Evolutionary conservation across 2,329 filamentous ascomycete genomes (phyloP).

Genomic region (Cercospora beticola): DNA sequence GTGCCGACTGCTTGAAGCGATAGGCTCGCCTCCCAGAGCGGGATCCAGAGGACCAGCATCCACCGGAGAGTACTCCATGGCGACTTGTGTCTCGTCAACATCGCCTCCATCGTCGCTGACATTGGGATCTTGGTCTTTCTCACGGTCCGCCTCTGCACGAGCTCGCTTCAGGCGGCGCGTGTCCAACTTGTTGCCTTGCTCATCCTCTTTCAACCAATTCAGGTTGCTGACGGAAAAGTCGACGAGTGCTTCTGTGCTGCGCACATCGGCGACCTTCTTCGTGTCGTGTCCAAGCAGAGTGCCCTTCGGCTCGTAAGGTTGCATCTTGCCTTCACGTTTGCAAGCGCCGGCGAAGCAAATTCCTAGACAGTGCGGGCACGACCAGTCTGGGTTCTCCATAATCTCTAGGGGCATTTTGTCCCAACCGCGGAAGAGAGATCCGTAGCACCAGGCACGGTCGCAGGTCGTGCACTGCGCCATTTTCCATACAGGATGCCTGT

Average conservation of each 20-base stretch:
- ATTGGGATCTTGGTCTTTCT: conserved; percentile 50
- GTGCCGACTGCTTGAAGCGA: conserved; percentile 15
- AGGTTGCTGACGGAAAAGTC: conserved; percentile 90
- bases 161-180: conserved; percentile 43
- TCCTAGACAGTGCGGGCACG: conserved; percentile 80
- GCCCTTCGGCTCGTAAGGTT: conserved; percentile 80
- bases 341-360: conserved; percentile 88
- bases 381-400: conserved; percentile 79
- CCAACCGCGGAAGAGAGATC: conserved; percentile 86
- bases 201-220: conserved; percentile 68
- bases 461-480: conserved; percentile 79
- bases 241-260: conserved; percentile 85
- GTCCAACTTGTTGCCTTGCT: conserved; percentile 39
- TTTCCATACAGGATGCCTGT: conserved; percentile 79
- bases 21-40: conserved; percentile 29
- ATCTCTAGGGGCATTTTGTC: conserved; percentile 82
- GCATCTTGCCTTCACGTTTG: conserved; percentile 65
- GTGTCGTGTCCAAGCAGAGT: conserved; percentile 91
- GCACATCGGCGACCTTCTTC: conserved; percentile 80
- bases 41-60: conserved; percentile 38
- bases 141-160: conserved; percentile 54
- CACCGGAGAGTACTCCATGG: conserved; percentile 46
- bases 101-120: conserved; percentile 43
- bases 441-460: conserved; percentile 80
- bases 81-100: conserved; percentile 39